Conservation (phyloP, 2,329 filamentous ascomycete genomes). For the Colletotrichum plurivorum region DNA sequence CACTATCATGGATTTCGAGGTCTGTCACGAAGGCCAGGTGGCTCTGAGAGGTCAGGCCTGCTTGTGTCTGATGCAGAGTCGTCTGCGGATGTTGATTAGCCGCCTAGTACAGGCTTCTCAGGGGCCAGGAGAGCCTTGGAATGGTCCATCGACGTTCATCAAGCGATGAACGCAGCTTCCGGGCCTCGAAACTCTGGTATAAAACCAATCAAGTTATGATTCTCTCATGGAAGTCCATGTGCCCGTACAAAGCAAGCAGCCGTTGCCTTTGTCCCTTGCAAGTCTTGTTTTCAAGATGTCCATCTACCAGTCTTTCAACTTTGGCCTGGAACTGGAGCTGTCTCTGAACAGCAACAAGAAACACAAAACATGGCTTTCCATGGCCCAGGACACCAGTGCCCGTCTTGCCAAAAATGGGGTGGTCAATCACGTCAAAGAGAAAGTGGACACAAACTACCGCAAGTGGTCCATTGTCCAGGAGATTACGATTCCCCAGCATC, state of each 20-base stretch:
- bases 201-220: not conserved
- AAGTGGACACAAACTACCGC: slow-evolving; percentile 49
- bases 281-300: slow-evolving; percentile 6
- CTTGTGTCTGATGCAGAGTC: not conserved
- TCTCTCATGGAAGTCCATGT: not conserved
- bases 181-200: not conserved
- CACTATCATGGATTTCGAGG: not conserved
- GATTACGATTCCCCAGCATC: slow-evolving; percentile 52
- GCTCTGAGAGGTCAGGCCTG: not conserved
- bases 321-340: slow-evolving; percentile 57
- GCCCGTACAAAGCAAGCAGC: not conserved
- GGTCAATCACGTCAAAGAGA: slow-evolving; percentile 51
- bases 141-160: not conserved
- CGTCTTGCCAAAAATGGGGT: slow-evolving; percentile 50
- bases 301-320: slow-evolving; percentile 40
- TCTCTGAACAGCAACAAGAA: slow-evolving; percentile 51
- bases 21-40: not conserved
- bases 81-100: not conserved
- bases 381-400: slow-evolving; percentile 53
- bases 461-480: slow-evolving; percentile 56
- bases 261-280: not conserved
- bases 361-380: slow-evolving; percentile 49
- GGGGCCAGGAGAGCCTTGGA: not conserved
- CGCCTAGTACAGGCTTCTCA: not conserved
- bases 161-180: not conserved